Evolutionary conservation across 2,329 filamentous ascomycete genomes (phyloP), one percentile per base, ranked within the genome.

Genomic region (Fusarium fracticaudum): DNA sequence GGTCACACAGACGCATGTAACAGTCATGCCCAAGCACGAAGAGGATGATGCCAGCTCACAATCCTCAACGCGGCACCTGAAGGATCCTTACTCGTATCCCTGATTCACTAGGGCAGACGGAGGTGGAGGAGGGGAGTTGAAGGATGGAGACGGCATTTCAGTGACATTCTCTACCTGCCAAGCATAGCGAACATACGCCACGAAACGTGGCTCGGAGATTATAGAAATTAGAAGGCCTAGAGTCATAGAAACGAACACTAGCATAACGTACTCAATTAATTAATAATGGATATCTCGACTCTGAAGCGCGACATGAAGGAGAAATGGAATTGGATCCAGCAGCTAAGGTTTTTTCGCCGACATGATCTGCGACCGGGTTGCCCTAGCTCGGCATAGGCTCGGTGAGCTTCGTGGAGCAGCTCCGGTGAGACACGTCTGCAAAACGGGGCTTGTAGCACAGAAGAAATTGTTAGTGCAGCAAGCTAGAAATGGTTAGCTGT

Each of bases 11-110:
- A 77, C 73, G 26, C 67, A 67, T 29, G 75, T 77, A n/a, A 69
- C 67, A 15, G 62, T 77, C 18, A 44, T 76, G 31, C 37, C 45
- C 20, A 63, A 75, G n/a, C 64, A 54, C 15, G 66, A 74, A 0
- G 73, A 77, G 24, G 75, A 74, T 11, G 75, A 77, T n/a, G 61
- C 65, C 2, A 74, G 69, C 38, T 77, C 75, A 7, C 73, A 75
- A 18, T 77, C 75, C 18, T 77, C 75, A 26, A 77, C 75, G 10
- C 48, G 66, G 15, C 75, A 67, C 17, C 47, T 77, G 26, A 77
- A 77, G 48, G 61, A 51, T 6, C 50, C 55, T 8, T 64, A 70
- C 37, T 35, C 40, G 12, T 70, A 66, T 29, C 31, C 59, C 13
- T 70, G 37, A 69, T 41, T 18, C 13, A 33, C 45, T 29, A 40